Base-by-base conservation (phyloP, 352 stramenopile species). In the Globisporangium viniferum region DNA sequence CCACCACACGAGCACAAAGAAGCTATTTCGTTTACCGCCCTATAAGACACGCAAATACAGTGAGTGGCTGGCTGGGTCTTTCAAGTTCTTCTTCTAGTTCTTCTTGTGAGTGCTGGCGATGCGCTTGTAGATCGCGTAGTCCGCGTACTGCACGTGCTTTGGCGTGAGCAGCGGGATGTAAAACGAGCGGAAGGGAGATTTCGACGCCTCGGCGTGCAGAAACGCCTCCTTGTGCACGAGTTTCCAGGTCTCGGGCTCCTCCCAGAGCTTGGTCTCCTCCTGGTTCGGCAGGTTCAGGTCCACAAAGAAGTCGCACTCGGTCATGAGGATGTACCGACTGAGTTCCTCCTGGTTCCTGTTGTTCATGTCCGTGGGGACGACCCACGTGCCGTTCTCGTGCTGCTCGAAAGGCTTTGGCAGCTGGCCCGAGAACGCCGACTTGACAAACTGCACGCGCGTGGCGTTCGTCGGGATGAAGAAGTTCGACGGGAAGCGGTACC, bases 401-500 rank as follows among this genome's bases (percentile, higher is more conserved):
- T 82, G 60, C 44, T 86, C 84, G 70, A 98, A 99, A 33, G 78
- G 82, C 76, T 98, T 97, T 2, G 97, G 97, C 41, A 99, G 78
- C 69, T 98, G 86, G 4, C 97, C 97, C 35, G 69, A 73, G 78
- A 99, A 99, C 4, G 78, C 86, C 10, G 91, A 97, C 64, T 91
- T 91, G 33, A 99, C 75, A 80, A 99, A 99, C 27, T 81, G 80
- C 24, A 99, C 75, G 39, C 70, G 76, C 62, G 82, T 84, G 33
- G 75, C 73, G 55, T 93, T 93, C 36, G 78, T 75, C 27, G 96
- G 96, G n/a, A 99, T 77, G 71, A 98, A 99, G 72, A 99, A 99
- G 55, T 83, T 98, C 18, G 92, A 92, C 0, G 97, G 95, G 74
- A 98, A 99, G 51, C 95, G 82, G 81, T 99, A 94, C 97, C 97